phyloP scores from a whole-genome alignment of 495 filamentous ascomycete species.

The Penicillium cosmopolitanum region DNA sequence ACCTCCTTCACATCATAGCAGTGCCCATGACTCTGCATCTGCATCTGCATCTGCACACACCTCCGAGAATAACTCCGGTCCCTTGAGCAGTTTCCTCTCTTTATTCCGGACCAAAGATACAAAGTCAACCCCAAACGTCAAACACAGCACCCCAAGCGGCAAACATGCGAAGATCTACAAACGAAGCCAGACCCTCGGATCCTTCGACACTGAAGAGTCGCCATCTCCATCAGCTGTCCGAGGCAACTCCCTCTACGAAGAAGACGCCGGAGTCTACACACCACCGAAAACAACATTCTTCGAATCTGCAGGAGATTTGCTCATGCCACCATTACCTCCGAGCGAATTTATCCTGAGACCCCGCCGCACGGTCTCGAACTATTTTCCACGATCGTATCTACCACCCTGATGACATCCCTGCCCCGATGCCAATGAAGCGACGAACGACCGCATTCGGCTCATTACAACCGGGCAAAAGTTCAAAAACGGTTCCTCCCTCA shows the following conservation, averaged over 20 bases:
- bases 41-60: not conserved
- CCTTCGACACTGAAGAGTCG: slow-evolving; percentile 41
- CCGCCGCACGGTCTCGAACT: slow-evolving; percentile 79
- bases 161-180: slow-evolving; percentile 75
- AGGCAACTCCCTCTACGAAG: slow-evolving; percentile 43
- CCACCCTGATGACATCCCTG: slow-evolving; percentile 89
- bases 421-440: slow-evolving; percentile 68
- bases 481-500: slow-evolving; percentile 24
- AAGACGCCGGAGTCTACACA: slow-evolving; percentile 57
- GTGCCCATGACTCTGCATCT: slow-evolving; percentile 10
- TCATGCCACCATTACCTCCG: slow-evolving; percentile 86
- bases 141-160: slow-evolving; percentile 21
- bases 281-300: slow-evolving; percentile 95
- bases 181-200: slow-evolving; percentile 70
- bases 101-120: slow-evolving; percentile 54
- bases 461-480: slow-evolving; percentile 35
- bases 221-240: slow-evolving; percentile 36
- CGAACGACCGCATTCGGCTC: slow-evolving; percentile 44
- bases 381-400: slow-evolving; percentile 98
- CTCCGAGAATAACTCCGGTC: slow-evolving; percentile 26
- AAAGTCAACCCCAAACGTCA: slow-evolving; percentile 19
- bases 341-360: slow-evolving; percentile 80
- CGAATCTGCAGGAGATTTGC: slow-evolving; percentile 87
- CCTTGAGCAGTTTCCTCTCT: slow-evolving; percentile 65
- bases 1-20: slow-evolving; percentile 9